phyloP scores from a whole-genome alignment of 495 filamentous ascomycete species.

The Xylaria acuta region DNA sequence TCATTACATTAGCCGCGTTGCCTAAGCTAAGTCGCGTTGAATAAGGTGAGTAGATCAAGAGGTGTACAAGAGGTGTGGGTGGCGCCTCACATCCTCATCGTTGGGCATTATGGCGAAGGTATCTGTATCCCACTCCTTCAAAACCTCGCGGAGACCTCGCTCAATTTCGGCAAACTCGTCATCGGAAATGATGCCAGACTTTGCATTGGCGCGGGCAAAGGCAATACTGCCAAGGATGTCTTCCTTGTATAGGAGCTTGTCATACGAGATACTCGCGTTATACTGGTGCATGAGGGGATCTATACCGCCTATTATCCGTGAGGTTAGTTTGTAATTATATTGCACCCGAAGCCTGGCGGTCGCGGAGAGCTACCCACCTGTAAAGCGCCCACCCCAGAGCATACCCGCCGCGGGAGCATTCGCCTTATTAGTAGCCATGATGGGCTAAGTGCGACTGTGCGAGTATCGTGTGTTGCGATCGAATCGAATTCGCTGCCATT shows the following conservation, averaged over 20 bases:
- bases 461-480: constrained; percentile 22
- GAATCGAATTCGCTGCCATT: constrained; percentile 11
- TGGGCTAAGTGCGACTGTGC: constrained; percentile 13
- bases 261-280: constrained; percentile 81
- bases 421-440: constrained; percentile 27
- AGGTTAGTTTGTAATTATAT: constrained; percentile 29
- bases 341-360: constrained; percentile 26
- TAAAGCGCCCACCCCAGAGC: constrained; percentile 86
- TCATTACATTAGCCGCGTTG: constrained; percentile 11
- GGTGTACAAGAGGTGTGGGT: constrained; percentile 12
- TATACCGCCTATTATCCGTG: constrained; percentile 67
- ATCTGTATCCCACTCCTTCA: constrained; percentile 72
- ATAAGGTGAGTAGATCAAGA: constrained; percentile 7
- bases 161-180: constrained; percentile 78
- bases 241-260: constrained; percentile 79
- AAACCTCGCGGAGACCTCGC: constrained; percentile 70
- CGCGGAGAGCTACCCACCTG: constrained; percentile 42
- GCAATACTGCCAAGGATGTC: constrained; percentile 81
- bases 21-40: constrained; percentile 5
- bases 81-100: constrained; percentile 58
- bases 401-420: constrained; percentile 56
- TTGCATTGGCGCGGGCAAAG: constrained; percentile 81
- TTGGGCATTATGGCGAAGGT: constrained; percentile 65
- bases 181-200: constrained; percentile 72
- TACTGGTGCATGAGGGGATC: constrained; percentile 88